These are phyloP conservation scores for Suillus plorans DNA, from an alignment of 768 basidiomycete species.

Conservation along the genomic window DNA sequence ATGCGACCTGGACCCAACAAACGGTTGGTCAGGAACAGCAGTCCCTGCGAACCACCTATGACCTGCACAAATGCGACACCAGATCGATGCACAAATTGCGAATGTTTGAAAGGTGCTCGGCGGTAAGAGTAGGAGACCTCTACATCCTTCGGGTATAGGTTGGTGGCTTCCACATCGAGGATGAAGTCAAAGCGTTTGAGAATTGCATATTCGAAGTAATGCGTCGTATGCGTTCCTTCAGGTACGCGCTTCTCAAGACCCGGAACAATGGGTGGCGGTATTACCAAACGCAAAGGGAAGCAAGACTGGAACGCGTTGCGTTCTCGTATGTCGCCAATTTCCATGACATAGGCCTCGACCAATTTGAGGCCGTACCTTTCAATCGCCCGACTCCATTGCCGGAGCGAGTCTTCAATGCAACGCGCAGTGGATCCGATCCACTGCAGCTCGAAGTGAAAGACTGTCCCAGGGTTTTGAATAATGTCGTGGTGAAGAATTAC, in stretches of 20 bases:
- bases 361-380: conserved; percentile 90
- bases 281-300: conserved; percentile 74
- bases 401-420: conserved; percentile 85
- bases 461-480: conserved; percentile 91
- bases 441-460: conserved; percentile 95
- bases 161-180: conserved; percentile 76
- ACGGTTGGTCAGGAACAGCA: conserved; percentile 87
- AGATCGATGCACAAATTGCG: conserved; percentile 89
- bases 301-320: conserved; percentile 92
- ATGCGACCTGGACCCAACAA: conserved; percentile 72
- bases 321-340: conserved; percentile 83
- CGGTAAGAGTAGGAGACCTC: conserved; percentile 92
- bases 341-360: conserved; percentile 90
- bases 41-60: conserved; percentile 73
- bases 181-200: conserved; percentile 80
- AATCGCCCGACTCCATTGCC: conserved; percentile 77
- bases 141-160: conserved; percentile 75
- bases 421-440: conserved; percentile 96
- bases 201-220: conserved; percentile 82
- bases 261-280: conserved; percentile 70
- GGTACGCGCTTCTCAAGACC: conserved; percentile 68
- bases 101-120: conserved; percentile 70
- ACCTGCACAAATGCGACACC: conserved; percentile 92
- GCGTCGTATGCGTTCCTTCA: conserved; percentile 60
- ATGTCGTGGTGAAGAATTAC: conserved; percentile 92